Percentiles rank a stretch among this genome's conserved stretches.
Conservation (phyloP, 305 asterid genomes). For the Fraxinus xanthoxyloides region DNA sequence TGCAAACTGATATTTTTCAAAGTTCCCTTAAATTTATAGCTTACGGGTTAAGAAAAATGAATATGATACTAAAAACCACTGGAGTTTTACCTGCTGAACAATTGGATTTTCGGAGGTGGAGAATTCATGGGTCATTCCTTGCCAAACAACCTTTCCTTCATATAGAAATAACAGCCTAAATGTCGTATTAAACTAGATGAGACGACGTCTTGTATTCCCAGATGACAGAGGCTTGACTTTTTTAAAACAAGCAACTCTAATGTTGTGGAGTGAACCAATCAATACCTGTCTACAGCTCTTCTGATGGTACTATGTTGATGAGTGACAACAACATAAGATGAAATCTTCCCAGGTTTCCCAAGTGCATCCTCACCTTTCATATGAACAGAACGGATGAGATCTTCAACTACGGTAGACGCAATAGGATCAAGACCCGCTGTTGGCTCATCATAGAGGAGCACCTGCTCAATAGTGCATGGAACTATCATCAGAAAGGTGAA, state of each 20-base stretch:
- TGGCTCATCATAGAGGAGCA: constrained; percentile 94
- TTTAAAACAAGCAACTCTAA: constrained; percentile 2
- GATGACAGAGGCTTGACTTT: constrained; percentile 16
- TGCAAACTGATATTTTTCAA: constrained; percentile 56
- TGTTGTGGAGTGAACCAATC: constrained; percentile 17
- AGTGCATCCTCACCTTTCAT: constrained; percentile 76
- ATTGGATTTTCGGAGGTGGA: constrained; percentile 77
- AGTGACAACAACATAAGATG: constrained; percentile 90
- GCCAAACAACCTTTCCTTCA: constrained; percentile 94
- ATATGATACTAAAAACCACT: background rate
- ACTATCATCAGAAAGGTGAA: constrained; percentile 10
- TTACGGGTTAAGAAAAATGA: background rate
- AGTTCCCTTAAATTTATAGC: background rate
- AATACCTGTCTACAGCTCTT: constrained; percentile 94
- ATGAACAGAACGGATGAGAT: constrained; percentile 95
- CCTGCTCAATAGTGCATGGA: constrained; percentile 46
- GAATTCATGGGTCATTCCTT: constrained; percentile 93
- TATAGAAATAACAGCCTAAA: constrained; percentile 74
- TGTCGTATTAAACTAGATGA: constrained; percentile 19
- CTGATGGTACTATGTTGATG: constrained; percentile 96
- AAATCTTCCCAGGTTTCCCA: constrained; percentile 82
- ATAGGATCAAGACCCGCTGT: constrained; percentile 99
- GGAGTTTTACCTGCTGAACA: constrained; percentile 72
- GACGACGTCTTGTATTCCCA: constrained; percentile 2
- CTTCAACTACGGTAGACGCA: constrained; percentile 97